Evolutionary conservation across 257 asterid genomes (phyloP).

Genomic region (Eucommia ulmoides): DNA sequence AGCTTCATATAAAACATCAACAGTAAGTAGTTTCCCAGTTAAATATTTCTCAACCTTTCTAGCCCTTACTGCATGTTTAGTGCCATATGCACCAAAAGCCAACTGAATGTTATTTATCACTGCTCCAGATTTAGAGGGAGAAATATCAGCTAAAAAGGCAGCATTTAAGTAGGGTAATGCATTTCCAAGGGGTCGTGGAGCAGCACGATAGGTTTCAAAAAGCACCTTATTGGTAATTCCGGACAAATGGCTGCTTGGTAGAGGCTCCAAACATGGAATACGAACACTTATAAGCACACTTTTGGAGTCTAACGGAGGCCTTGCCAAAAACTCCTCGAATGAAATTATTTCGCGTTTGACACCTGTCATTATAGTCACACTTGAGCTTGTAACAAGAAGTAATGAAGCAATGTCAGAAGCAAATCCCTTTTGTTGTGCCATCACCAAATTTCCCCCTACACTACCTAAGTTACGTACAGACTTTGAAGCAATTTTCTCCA

Average conservation of each 20-base stretch:
- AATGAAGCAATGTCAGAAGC: slow-evolving; percentile 60
- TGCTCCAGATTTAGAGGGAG: slow-evolving; percentile 19
- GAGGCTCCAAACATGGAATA: slow-evolving; percentile 30
- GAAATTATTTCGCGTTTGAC: slow-evolving; percentile 22
- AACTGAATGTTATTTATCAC: slow-evolving; percentile 21
- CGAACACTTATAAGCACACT: slow-evolving; percentile 41
- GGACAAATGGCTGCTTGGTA: slow-evolving; percentile 4
- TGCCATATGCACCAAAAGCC: slow-evolving; percentile 55
- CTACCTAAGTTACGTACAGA: slow-evolving; percentile 52
- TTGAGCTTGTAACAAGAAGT: slow-evolving; percentile 36
- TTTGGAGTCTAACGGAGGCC: slow-evolving; percentile 35
- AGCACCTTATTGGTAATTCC: slow-evolving; percentile 18
- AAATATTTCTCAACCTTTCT: slow-evolving; percentile 39
- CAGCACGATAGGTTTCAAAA: slow-evolving; percentile 48
- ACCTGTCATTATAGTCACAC: slow-evolving; percentile 28
- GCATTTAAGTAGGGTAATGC: slow-evolving; percentile 60
- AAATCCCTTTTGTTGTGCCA: slow-evolving; percentile 55
- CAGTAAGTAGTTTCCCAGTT: slow-evolving; percentile 22
- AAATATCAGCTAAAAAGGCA: slow-evolving; percentile 48
- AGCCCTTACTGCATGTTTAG: slow-evolving; percentile 37
- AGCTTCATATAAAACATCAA: slow-evolving; percentile 29
- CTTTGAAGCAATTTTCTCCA: slow-evolving; percentile 53
- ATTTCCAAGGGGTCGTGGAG: slow-evolving; percentile 61
- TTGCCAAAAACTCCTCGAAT: slow-evolving; percentile 36
- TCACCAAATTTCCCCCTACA: slow-evolving; percentile 61